phyloP scores from a whole-genome alignment of 2,329 filamentous ascomycete species.

The Claviceps sp. region DNA sequence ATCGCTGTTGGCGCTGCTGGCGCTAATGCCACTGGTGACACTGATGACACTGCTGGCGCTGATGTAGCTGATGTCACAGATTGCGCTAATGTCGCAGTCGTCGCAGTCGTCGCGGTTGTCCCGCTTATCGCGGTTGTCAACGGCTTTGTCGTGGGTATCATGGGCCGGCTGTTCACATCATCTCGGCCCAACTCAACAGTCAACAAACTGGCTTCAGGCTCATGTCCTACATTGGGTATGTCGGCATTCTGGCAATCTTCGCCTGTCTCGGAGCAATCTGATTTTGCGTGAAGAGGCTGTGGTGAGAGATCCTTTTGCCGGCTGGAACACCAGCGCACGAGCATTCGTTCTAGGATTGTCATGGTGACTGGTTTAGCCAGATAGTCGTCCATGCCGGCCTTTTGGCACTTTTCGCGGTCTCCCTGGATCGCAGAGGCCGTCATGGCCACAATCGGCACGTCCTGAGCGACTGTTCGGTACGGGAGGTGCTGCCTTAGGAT shows the following conservation, averaged over 20 bases:
- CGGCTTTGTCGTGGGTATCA: slow-evolving; percentile 26
- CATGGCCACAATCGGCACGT: slow-evolving; percentile 70
- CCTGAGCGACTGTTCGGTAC: slow-evolving; percentile 44
- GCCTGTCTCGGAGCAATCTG: slow-evolving; percentile 32
- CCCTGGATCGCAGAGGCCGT: slow-evolving; percentile 68
- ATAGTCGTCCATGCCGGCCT: slow-evolving; percentile 66
- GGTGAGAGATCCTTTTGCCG: slow-evolving; percentile 14
- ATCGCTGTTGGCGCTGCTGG: too few relatives aligned
- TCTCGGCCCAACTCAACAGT: slow-evolving; percentile 10
- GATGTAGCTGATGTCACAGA: too few relatives aligned
- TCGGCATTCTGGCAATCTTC: slow-evolving; percentile 29
- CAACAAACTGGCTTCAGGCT: slow-evolving; percentile 11
- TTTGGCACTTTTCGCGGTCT: slow-evolving; percentile 59
- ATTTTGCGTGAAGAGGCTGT: slow-evolving; percentile 17
- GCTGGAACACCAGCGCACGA: slow-evolving; percentile 50
- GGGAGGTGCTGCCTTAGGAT: slow-evolving; percentile 54
- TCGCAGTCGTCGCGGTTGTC: too few relatives aligned
- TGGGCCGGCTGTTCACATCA: slow-evolving; percentile 17
- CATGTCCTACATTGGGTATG: slow-evolving; percentile 24
- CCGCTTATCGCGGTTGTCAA: background rate
- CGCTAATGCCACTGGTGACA: too few relatives aligned
- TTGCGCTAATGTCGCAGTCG: too few relatives aligned
- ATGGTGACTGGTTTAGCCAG: slow-evolving; percentile 61
- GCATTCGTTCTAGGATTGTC: slow-evolving; percentile 53
- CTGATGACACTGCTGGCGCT: too few relatives aligned